Conservation (phyloP, 1,284 basidiomycete genomes). For the Flammula alnicola region DNA sequence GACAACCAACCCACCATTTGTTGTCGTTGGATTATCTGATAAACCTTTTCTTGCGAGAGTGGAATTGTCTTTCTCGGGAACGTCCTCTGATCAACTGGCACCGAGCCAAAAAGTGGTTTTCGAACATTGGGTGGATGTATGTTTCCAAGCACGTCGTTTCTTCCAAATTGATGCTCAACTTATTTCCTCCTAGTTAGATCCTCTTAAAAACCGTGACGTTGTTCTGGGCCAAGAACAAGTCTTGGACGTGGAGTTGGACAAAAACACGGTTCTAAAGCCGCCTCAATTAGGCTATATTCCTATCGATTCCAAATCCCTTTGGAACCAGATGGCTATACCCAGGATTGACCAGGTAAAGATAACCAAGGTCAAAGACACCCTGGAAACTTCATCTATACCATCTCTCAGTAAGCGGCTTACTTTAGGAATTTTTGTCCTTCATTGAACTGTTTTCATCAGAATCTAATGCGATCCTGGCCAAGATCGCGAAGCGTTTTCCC, state of each 20-base stretch:
- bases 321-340: conserved; percentile 29
- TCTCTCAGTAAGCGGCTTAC: neutral
- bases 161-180: conserved; percentile 8
- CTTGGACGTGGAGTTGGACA: conserved; percentile 73
- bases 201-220: conserved; percentile 48
- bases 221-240: conserved; percentile 72
- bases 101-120: conserved; percentile 42
- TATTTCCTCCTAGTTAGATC: conserved; percentile 56
- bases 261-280: conserved; percentile 57
- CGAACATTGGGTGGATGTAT: conserved; percentile 79
- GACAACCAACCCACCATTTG: conserved; percentile 58
- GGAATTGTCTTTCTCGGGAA: conserved; percentile 52
- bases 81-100: conserved; percentile 13
- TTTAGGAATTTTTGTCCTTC: neutral
- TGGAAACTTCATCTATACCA: too few relatives aligned
- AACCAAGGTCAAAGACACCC: too few relatives aligned
- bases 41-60: conserved; percentile 68
- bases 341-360: neutral
- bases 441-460: neutral
- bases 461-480: neutral
- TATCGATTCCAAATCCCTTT: conserved; percentile 36
- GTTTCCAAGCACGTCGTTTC: conserved; percentile 24
- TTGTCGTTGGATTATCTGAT: conserved; percentile 57
- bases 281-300: conserved; percentile 33
- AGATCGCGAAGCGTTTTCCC: conserved; percentile 55